A percentile compares a stretch with the other conserved stretches of the same genome.
Conservation (phyloP, 2,329 filamentous ascomycete genomes). For the Epichloe brachyelytri region DNA sequence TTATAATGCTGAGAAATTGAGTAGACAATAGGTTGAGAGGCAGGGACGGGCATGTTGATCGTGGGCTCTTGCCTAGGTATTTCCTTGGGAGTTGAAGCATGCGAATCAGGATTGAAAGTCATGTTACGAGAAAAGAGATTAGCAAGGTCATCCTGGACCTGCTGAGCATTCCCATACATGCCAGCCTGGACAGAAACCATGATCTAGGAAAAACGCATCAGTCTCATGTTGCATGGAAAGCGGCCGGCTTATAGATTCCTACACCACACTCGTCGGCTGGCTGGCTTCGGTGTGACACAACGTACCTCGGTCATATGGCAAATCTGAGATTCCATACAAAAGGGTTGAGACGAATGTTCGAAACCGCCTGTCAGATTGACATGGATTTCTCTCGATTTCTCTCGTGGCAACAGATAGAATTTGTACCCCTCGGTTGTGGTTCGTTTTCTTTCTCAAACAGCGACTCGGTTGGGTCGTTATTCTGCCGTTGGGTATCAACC, state of each 20-base stretch:
- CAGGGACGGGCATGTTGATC: slow-evolving; percentile 13
- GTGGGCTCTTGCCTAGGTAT: slow-evolving; percentile 18
- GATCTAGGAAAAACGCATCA: slow-evolving; percentile 7
- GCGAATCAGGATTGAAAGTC: slow-evolving; percentile 40
- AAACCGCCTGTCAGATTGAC: neutral
- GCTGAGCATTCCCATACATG: slow-evolving; percentile 25
- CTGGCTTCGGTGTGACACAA: neutral
- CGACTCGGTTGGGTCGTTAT: slow-evolving; percentile 8
- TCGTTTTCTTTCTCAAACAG: neutral
- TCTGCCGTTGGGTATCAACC: slow-evolving; percentile 11
- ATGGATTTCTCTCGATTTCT: neutral
- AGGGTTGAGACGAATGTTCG: neutral
- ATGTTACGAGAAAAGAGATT: slow-evolving; percentile 66
- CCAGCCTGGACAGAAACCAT: slow-evolving; percentile 24
- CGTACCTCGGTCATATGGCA: slow-evolving; percentile 1
- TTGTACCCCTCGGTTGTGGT: neutral
- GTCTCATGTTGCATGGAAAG: neutral
- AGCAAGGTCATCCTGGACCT: slow-evolving; percentile 71
- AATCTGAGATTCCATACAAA: neutral
- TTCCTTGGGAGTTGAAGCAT: slow-evolving; percentile 12
- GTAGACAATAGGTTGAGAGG: slow-evolving; percentile 47
- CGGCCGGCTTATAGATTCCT: neutral
- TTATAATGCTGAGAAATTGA: slow-evolving; percentile 73
- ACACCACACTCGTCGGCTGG: neutral
- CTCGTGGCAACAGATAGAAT: neutral